A percentile compares a stretch with the other conserved stretches of the same genome.
These are phyloP conservation scores for Penicillium chermesinum DNA, from an alignment of 495 filamentous ascomycete species.

Conservation along the genomic window DNA sequence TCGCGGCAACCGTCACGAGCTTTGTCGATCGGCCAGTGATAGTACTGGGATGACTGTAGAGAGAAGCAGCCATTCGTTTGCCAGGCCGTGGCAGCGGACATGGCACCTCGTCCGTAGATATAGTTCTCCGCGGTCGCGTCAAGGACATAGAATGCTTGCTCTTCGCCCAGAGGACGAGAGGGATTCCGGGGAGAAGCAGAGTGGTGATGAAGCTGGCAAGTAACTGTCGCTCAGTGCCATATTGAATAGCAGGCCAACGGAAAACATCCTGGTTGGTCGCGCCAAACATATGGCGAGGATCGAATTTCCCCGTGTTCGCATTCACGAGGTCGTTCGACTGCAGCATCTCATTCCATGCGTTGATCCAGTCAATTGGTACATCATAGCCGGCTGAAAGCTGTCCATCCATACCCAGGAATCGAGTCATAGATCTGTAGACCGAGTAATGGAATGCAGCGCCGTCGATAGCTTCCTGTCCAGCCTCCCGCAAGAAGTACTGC, in stretches of 20 bases:
- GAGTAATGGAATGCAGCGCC: conserved; percentile 67
- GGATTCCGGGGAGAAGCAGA: conserved; percentile 60
- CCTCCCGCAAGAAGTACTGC: conserved; percentile 53
- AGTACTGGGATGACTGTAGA: conserved; percentile 52
- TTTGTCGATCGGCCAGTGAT: conserved; percentile 51
- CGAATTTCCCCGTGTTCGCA: conserved; percentile 59
- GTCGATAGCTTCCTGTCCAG: conserved; percentile 56
- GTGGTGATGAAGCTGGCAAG: conserved; percentile 61
- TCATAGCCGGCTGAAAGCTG: conserved; percentile 55
- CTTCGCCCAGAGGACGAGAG: conserved; percentile 64
- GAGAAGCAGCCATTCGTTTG: conserved; percentile 62
- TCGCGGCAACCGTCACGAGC: conserved; percentile 55
- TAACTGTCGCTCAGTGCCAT: conserved; percentile 55
- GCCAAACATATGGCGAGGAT: conserved; percentile 67
- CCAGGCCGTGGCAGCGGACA: conserved; percentile 63
- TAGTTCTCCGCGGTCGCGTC: conserved; percentile 67
- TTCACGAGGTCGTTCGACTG: conserved; percentile 60
- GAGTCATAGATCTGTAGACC: conserved; percentile 58
- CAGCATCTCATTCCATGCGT: conserved; percentile 56
- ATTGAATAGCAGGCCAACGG: conserved; percentile 63
- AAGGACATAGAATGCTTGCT: conserved; percentile 63
- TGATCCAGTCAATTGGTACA: conserved; percentile 51
- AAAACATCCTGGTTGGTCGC: conserved; percentile 71
- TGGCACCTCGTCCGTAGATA: conserved; percentile 63
- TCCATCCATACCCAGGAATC: conserved; percentile 62